Percentiles rank a stretch among this genome's conserved stretches.
These are phyloP conservation scores for Arthrobotrys megalospora DNA, from an alignment of 2,329 filamentous ascomycete genomes.

Conservation along the genomic window DNA sequence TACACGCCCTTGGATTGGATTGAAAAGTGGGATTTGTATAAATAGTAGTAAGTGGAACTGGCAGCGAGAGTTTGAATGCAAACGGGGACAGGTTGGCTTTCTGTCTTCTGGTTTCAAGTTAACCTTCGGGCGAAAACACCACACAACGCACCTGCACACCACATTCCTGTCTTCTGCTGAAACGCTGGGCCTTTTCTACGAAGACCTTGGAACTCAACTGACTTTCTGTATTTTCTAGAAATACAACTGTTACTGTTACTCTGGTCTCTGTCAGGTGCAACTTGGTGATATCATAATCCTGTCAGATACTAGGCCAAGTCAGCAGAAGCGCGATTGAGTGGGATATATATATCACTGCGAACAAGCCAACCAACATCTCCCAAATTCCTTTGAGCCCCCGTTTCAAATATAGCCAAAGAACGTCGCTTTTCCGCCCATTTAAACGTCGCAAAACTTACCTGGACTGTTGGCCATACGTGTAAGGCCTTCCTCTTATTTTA, in stretches of 20 bases:
- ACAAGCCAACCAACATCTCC: conserved; percentile 6
- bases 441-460: background rate
- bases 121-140: conserved; percentile 51
- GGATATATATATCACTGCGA: conserved; percentile 14
- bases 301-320: background rate
- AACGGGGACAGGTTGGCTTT: conserved; percentile 27
- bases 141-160: conserved; percentile 50
- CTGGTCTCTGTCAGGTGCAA: background rate
- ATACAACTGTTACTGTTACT: conserved; percentile 5
- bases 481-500: background rate
- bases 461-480: conserved; percentile 1
- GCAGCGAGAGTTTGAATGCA: conserved; percentile 44
- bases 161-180: conserved; percentile 31
- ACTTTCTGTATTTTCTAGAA: background rate
- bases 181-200: background rate
- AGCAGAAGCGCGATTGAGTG: background rate
- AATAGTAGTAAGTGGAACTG: conserved; percentile 23
- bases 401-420: conserved; percentile 10
- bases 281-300: conserved; percentile 2
- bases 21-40: conserved; percentile 10
- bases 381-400: conserved; percentile 21
- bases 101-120: conserved; percentile 36
- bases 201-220: too few species aligned
- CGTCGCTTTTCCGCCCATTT: background rate
- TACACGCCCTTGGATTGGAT: too few species aligned